Conservation (phyloP, 2,329 filamentous ascomycete genomes). For the Diaporthe australafricana region DNA sequence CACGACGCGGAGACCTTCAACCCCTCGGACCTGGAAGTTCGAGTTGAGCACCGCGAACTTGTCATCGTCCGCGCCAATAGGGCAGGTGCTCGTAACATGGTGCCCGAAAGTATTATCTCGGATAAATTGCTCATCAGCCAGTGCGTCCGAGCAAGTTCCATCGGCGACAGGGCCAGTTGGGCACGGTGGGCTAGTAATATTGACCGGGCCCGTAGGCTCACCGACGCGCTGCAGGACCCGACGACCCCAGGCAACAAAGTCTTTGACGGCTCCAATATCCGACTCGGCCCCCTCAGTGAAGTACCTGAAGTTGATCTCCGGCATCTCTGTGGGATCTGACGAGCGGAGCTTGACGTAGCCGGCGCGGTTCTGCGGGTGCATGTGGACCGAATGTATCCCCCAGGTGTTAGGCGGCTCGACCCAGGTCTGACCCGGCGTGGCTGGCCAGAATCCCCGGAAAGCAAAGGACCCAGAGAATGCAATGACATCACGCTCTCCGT, state of each 20-base stretch:
- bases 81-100: conserved; percentile 22
- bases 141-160: neutral
- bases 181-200: conserved; percentile 7
- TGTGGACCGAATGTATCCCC: conserved; percentile 43
- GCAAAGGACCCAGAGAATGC: conserved; percentile 47
- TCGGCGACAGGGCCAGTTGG: neutral
- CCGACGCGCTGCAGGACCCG: conserved; percentile 6
- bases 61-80: conserved; percentile 23
- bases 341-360: conserved; percentile 73
- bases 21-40: conserved; percentile 42
- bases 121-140: conserved; percentile 4
- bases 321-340: conserved; percentile 70
- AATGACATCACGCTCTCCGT: conserved; percentile 62
- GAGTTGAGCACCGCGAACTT: conserved; percentile 7
- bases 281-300: conserved; percentile 62
- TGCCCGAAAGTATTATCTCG: conserved; percentile 18
- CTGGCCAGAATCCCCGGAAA: conserved; percentile 63
- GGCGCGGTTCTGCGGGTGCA: conserved; percentile 60
- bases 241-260: conserved; percentile 44
- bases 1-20: conserved; percentile 47
- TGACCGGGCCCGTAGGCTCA: neutral
- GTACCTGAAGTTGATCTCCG: conserved; percentile 71
- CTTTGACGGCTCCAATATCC: conserved; percentile 53
- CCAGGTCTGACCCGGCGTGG: neutral
- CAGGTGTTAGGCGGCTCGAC: conserved; percentile 46